Conservation (phyloP, 192 early-diverging fungal species). For the Chytriomyces sp. region DNA sequence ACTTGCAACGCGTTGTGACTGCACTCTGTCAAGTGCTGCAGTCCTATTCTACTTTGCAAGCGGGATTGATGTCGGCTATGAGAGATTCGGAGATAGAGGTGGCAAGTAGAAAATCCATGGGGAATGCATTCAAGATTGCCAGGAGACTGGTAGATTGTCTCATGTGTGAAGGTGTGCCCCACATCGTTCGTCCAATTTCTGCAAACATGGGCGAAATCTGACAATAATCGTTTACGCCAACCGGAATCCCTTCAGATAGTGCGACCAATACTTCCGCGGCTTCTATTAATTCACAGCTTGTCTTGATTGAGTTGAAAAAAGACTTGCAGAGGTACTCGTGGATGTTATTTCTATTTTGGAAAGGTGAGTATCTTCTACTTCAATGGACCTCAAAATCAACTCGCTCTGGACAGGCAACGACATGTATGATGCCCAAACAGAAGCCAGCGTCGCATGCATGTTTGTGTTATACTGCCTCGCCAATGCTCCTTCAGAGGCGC, state of each 20-base stretch:
- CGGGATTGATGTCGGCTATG: too few species aligned
- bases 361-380: not conserved
- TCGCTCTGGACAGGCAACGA: not conserved
- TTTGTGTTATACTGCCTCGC: not conserved
- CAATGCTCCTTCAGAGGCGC: not conserved
- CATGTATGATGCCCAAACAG: not conserved
- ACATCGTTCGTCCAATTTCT: too few species aligned
- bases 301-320: not conserved
- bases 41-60: too few species aligned
- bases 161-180: too few species aligned
- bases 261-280: not conserved
- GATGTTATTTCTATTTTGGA: not conserved
- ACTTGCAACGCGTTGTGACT: not conserved
- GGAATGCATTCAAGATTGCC: not conserved
- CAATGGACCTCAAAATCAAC: not conserved
- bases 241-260: not conserved
- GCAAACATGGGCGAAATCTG: not conserved
- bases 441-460: not conserved
- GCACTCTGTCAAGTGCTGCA: too few species aligned
- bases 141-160: not conserved
- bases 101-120: not conserved
- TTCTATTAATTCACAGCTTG: not conserved
- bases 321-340: slow-evolving; percentile 9
- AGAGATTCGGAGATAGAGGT: too few species aligned
- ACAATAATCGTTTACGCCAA: not conserved